Evolutionary conservation across 305 asterid species (phyloP).

Genomic region (Ruellia speciosa): DNA sequence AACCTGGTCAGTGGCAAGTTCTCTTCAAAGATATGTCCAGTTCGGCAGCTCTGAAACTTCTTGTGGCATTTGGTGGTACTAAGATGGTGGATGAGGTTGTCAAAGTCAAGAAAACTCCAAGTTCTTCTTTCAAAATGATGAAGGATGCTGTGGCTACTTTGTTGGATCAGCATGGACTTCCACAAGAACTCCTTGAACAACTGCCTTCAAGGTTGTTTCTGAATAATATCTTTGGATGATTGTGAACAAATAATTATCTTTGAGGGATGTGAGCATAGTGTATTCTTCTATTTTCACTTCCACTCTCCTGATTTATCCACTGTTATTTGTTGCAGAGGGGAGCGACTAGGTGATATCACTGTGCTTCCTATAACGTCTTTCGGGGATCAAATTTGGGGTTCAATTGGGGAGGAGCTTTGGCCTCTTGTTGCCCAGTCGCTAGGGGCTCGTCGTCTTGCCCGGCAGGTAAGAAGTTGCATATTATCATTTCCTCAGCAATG

Average conservation of each 20-base stretch:
- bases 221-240: constrained; percentile 15
- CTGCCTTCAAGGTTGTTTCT: constrained; percentile 67
- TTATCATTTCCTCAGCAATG: background rate
- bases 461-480: constrained; percentile 52
- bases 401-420: constrained; percentile 72
- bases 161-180: constrained; percentile 42
- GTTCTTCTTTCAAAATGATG: constrained; percentile 64
- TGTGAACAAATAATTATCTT: background rate
- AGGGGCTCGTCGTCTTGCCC: constrained; percentile 78
- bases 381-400: constrained; percentile 65
- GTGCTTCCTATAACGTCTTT: constrained; percentile 81
- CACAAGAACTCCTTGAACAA: constrained; percentile 58
- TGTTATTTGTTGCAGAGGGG: constrained; percentile 60
- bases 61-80: constrained; percentile 53
- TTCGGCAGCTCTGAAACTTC: constrained; percentile 49
- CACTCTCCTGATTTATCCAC: constrained; percentile 13
- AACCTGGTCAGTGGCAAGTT: constrained; percentile 28
- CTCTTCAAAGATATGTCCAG: constrained; percentile 40
- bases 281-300: constrained; percentile 14
- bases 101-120: constrained; percentile 51
- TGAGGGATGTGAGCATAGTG: background rate
- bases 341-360: constrained; percentile 73
- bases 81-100: constrained; percentile 54
- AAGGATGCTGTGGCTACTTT: constrained; percentile 66
- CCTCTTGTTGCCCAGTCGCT: constrained; percentile 66